Percentiles rank a stretch among this genome's conserved stretches.
These are phyloP conservation scores for Clarireedia sp. DNA, from an alignment of 2,329 filamentous ascomycete genomes.

Conservation along the genomic window DNA sequence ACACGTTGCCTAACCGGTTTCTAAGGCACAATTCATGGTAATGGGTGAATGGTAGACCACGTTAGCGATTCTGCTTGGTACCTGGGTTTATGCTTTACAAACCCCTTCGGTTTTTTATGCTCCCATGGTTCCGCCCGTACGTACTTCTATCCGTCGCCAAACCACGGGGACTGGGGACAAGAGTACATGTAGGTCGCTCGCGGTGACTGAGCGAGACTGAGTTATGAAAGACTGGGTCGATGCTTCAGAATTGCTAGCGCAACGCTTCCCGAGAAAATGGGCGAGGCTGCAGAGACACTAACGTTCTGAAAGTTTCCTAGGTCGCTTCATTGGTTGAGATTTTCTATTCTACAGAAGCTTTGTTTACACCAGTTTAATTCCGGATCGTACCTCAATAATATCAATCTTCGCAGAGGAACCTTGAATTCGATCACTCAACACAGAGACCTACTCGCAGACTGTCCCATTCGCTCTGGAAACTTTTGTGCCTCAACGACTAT, in stretches of 20 bases:
- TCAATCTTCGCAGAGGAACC: not conserved
- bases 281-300: not conserved
- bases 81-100: not conserved
- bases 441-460: not conserved
- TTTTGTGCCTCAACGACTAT: not conserved
- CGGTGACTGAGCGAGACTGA: too few species aligned
- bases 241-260: too few species aligned
- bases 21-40: too few species aligned
- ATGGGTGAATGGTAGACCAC: not conserved
- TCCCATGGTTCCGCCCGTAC: too few species aligned
- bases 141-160: too few species aligned
- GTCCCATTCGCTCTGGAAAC: slow-evolving; percentile 1
- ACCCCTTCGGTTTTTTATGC: not conserved
- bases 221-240: too few species aligned
- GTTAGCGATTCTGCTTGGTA: not conserved
- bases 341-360: not conserved
- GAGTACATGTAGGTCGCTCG: too few species aligned
- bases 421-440: not conserved
- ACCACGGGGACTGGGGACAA: too few species aligned
- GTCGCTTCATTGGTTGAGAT: not conserved
- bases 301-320: not conserved
- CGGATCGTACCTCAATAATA: not conserved
- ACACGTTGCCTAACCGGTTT: not conserved
- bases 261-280: not conserved
- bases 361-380: not conserved